Base-by-base conservation (phyloP, 2,329 filamentous ascomycete species). In the Monosporascus cannonballus region DNA sequence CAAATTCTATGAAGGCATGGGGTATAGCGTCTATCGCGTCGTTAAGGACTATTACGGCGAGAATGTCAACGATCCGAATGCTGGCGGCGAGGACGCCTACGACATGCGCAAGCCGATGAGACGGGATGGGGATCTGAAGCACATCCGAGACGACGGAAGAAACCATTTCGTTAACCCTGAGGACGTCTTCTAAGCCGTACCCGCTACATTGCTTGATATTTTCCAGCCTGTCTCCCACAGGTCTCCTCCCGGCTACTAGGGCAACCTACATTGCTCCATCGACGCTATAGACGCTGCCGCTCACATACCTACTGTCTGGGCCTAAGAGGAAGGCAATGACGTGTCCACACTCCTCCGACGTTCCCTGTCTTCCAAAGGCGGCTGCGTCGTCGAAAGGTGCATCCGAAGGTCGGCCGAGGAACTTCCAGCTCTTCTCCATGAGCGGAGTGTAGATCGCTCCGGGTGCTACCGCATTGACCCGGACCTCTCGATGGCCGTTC, bases 101-200 rank as follows among this genome's bases (percentile, higher is more conserved):
- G 94, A 99, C 73, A 99, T 99, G 94, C 84, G 94, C 59, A 97
- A 96, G 69, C 83, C 90, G 38, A 83, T 93, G 74, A 88, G 82
- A 71, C 81, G 92, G 64, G 94, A 99, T 72, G 82, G 79, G 69
- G 81, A 86, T 52, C 73, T 79, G 53, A 81, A 89, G 69, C 90
- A 95, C 70, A 79, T 96, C 47, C 81, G 94, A 59, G 81, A 86
- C 51, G 83, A 93, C 61, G 94, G 94, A 18, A 88, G 94, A 74
- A 78, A 83, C 54, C 84, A 89, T 67, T 79, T 81, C 61, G 91
- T 99, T 25, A 76, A 81, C 48, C 90, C 92, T 2, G 84, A 89
- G 55, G 90, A 96, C 72, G 92, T 99, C 50, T 96, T 89, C 85
- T 92, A 69, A 76, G 42, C 18, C 39, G 22, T 9, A 6, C 39